Conservation (phyloP, 768 basidiomycete species). For the Tephrocybe sp. region DNA sequence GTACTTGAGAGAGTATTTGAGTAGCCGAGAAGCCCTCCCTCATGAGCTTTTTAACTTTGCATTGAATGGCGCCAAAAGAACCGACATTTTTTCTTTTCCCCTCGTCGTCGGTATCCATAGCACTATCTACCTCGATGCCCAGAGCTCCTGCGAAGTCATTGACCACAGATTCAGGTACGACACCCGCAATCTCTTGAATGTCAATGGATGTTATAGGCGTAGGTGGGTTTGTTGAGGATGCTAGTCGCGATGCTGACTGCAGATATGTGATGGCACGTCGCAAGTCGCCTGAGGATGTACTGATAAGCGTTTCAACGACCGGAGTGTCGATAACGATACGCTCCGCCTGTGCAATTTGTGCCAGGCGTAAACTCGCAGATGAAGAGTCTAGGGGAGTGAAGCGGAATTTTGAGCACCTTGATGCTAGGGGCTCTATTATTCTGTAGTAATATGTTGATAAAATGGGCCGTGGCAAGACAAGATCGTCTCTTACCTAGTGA, state of each 20-base stretch:
- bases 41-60: conserved; percentile 72
- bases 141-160: conserved; percentile 64
- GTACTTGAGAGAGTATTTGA: conserved; percentile 85
- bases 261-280: conserved; percentile 97
- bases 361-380: conserved; percentile 73
- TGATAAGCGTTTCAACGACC: conserved; percentile 73
- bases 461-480: background rate
- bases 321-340: conserved; percentile 51
- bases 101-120: conserved; percentile 51
- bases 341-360: conserved; percentile 79
- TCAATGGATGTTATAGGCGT: conserved; percentile 71
- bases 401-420: conserved; percentile 98
- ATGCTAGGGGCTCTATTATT: conserved; percentile 97
- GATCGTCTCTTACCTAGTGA: conserved; percentile 69
- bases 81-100: conserved; percentile 23
- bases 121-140: conserved; percentile 62
- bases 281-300: conserved; percentile 86
- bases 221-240: conserved; percentile 69
- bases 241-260: conserved; percentile 90
- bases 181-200: conserved; percentile 96
- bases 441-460: conserved; percentile 36
- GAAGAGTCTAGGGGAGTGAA: conserved; percentile 87
- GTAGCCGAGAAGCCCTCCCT: conserved; percentile 91
- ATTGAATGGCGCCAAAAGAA: conserved; percentile 61
- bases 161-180: conserved; percentile 78